Evolutionary conservation across 2,329 filamentous ascomycete species (phyloP).

Genomic region (Sarocladium brachiariae): DNA sequence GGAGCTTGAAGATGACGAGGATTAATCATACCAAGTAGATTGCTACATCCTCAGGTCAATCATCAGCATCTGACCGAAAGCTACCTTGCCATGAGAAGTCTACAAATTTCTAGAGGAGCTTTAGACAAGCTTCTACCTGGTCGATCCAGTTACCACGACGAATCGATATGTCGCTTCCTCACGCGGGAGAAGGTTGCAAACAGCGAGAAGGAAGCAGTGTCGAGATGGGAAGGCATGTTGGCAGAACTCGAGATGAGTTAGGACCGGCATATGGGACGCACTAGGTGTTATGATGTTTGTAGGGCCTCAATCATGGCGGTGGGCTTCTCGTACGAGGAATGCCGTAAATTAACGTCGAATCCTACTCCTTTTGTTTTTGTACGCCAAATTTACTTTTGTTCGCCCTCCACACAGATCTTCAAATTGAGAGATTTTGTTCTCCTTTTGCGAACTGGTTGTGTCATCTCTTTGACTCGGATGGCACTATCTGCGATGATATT

Average conservation of each 20-base stretch:
- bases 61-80: background rate
- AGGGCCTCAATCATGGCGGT: background rate
- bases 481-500: too few relatives aligned
- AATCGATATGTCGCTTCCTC: background rate
- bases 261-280: background rate
- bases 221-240: too few relatives aligned
- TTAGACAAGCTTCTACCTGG: too few relatives aligned
- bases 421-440: too few relatives aligned
- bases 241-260: too few relatives aligned
- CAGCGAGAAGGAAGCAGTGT: too few relatives aligned
- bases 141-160: background rate
- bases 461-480: background rate
- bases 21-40: too few relatives aligned
- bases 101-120: too few relatives aligned
- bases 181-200: too few relatives aligned
- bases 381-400: background rate
- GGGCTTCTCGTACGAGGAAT: background rate
- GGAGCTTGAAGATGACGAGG: conserved; percentile 46
- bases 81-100: background rate
- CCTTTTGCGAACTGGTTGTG: background rate
- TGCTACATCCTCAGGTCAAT: too few relatives aligned
- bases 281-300: background rate
- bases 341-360: background rate
- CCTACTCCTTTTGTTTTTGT: background rate
- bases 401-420: background rate